Conservation (phyloP, 306 rosid genomes). For the Malus fusca region DNA sequence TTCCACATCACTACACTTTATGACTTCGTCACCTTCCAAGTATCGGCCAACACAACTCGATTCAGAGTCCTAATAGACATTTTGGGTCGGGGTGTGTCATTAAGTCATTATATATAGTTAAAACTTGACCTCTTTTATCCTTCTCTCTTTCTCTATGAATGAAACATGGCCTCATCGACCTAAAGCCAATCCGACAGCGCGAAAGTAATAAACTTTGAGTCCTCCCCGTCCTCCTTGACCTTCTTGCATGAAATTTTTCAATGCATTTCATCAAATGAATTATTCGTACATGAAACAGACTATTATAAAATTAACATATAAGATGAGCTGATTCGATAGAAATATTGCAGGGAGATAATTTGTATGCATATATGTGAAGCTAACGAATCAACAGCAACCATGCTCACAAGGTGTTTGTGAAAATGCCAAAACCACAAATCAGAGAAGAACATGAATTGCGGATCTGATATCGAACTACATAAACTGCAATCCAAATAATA, state of each 20-base stretch:
- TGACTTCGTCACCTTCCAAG: too few relatives aligned
- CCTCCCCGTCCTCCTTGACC: not conserved
- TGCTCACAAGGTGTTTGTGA: not conserved
- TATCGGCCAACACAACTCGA: too few relatives aligned
- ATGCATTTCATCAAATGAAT: not conserved
- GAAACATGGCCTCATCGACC: too few relatives aligned
- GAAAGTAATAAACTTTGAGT: not conserved
- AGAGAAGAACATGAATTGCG: not conserved
- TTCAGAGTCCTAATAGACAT: too few relatives aligned
- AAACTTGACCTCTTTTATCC: too few relatives aligned
- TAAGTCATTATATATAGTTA: too few relatives aligned
- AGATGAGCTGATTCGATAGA: not conserved
- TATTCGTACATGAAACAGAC: not conserved
- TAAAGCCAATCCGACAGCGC: slow-evolving; percentile 20
- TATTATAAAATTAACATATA: not conserved
- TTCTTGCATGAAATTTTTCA: not conserved
- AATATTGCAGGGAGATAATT: not conserved
- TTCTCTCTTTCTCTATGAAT: too few relatives aligned
- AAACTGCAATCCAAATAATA: not conserved
- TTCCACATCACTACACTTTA: too few relatives aligned
- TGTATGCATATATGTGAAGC: not conserved
- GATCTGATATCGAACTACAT: not conserved
- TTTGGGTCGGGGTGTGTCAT: too few relatives aligned
- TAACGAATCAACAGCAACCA: not conserved
- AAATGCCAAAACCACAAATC: not conserved